Conservation (phyloP, 2,329 filamentous ascomycete species). For the Fusarium longipes region DNA sequence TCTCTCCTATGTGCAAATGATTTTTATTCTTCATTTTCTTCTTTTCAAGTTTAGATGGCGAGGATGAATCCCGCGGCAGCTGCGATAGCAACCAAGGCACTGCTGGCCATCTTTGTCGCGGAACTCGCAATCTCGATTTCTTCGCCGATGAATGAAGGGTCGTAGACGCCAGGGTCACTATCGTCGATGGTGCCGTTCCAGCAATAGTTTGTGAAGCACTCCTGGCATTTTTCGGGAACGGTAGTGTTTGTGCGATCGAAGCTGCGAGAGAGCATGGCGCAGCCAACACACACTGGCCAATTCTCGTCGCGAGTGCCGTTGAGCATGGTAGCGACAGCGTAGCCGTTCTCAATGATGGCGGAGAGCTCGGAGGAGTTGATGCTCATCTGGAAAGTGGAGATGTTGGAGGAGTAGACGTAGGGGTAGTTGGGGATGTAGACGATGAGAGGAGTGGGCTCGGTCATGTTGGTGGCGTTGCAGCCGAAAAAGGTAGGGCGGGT, state of each 20-base stretch:
- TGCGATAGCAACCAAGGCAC: constrained; percentile 22
- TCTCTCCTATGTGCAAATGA: constrained; percentile 7
- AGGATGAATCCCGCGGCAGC: constrained; percentile 40
- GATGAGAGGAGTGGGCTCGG: constrained; percentile 71
- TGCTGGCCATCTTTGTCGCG: constrained; percentile 30
- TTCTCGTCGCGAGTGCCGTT: constrained; percentile 79
- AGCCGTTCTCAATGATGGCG: constrained; percentile 86
- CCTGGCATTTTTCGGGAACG: constrained; percentile 76
- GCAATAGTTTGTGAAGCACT: constrained; percentile 87
- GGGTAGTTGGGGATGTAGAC: constrained; percentile 86
- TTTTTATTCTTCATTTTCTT: neutral
- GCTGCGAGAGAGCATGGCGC: constrained; percentile 83
- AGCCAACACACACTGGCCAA: constrained; percentile 89
- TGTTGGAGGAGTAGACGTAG: constrained; percentile 80
- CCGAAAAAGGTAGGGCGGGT: constrained; percentile 72
- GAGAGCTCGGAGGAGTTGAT: constrained; percentile 77
- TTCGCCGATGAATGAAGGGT: constrained; percentile 45
- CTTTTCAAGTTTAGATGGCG: constrained; percentile 17
- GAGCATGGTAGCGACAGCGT: constrained; percentile 82
- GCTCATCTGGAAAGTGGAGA: constrained; percentile 77
- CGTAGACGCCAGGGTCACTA: constrained; percentile 50
- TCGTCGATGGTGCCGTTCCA: constrained; percentile 81
- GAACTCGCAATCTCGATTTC: constrained; percentile 44
- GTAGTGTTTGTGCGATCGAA: constrained; percentile 75
- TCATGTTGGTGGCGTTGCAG: constrained; percentile 68